These are phyloP conservation scores for Keithomyces neogunnii DNA, from an alignment of 2,329 filamentous ascomycete species.

Conservation along the genomic window DNA sequence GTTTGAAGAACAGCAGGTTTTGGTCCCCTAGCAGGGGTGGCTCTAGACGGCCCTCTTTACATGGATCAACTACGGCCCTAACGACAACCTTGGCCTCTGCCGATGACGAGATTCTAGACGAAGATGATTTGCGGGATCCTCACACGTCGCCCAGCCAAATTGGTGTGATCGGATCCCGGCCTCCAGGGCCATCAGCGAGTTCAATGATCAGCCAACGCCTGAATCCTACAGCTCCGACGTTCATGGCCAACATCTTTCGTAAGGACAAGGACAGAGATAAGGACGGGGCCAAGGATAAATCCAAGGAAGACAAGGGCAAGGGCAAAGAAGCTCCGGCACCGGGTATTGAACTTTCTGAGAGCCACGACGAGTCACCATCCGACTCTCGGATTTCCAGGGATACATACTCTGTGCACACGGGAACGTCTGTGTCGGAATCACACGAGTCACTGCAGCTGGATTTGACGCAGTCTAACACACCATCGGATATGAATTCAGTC, in stretches of 20 bases:
- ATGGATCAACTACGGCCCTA: constrained; percentile 60
- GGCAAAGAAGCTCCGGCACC: constrained; percentile 27
- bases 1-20: constrained; percentile 45
- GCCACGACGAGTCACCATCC: constrained; percentile 38
- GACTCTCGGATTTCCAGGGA: constrained; percentile 49
- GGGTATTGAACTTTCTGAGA: constrained; percentile 27
- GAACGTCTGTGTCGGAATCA: constrained; percentile 51
- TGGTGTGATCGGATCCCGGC: constrained; percentile 73
- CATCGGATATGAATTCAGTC: constrained; percentile 41
- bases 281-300: constrained; percentile 26
- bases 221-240: constrained; percentile 84
- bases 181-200: constrained; percentile 31
- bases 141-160: constrained; percentile 49
- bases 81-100: constrained; percentile 55
- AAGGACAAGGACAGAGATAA: constrained; percentile 27
- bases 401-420: constrained; percentile 47
- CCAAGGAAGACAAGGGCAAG: constrained; percentile 29
- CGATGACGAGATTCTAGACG: constrained; percentile 55
- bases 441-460: constrained; percentile 51
- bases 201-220: constrained; percentile 49
- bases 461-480: constrained; percentile 45
- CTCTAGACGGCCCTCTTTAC: constrained; percentile 73
- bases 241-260: constrained; percentile 64
- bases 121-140: constrained; percentile 44
- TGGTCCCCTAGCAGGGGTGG: constrained; percentile 64